Conservation (phyloP, 495 filamentous ascomycete species). For the Xanthoparmelia taractica region DNA sequence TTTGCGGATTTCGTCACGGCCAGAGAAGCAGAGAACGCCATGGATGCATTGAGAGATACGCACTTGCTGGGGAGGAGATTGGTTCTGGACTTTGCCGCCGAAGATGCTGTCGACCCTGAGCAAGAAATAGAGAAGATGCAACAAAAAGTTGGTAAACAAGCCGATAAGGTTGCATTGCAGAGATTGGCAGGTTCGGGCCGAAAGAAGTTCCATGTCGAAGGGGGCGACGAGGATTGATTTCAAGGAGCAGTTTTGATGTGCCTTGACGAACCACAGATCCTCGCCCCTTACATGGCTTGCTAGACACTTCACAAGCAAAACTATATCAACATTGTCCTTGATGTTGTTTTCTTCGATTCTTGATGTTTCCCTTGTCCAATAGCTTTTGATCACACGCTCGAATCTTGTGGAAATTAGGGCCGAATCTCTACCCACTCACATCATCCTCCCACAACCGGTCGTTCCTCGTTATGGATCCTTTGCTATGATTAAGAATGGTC, state of each 20-base stretch:
- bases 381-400: background rate
- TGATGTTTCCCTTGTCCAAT: background rate
- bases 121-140: slow-evolving; percentile 94
- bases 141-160: slow-evolving; percentile 82
- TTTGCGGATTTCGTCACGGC: slow-evolving; percentile 94
- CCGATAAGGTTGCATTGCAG: slow-evolving; percentile 80
- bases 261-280: slow-evolving; percentile 12
- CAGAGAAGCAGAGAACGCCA: slow-evolving; percentile 86
- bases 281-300: slow-evolving; percentile 12
- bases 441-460: background rate
- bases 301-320: slow-evolving; percentile 9
- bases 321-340: background rate
- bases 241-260: slow-evolving; percentile 13
- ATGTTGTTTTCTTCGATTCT: background rate
- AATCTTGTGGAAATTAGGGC: background rate
- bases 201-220: slow-evolving; percentile 79
- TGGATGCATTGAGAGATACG: slow-evolving; percentile 83
- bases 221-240: slow-evolving; percentile 45
- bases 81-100: slow-evolving; percentile 81
- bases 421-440: background rate
- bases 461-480: slow-evolving; percentile 15
- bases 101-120: slow-evolving; percentile 81
- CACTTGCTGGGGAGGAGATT: slow-evolving; percentile 85
- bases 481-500: slow-evolving; percentile 12
- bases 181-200: slow-evolving; percentile 72